Base-by-base conservation (phyloP, 164 flowering plant genomes). In the Dillenia turbinata region DNA sequence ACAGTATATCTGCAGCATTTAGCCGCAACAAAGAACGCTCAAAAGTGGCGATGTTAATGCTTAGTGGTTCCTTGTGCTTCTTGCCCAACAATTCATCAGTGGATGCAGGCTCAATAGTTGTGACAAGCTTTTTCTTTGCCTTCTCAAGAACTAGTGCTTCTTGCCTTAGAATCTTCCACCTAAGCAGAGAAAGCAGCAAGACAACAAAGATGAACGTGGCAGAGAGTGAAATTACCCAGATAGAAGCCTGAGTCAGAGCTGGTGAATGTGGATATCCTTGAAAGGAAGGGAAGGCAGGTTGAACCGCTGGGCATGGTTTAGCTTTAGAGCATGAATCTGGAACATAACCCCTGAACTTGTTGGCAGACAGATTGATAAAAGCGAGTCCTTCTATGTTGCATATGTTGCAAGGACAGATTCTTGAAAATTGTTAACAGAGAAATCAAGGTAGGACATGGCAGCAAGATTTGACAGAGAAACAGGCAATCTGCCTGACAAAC, bases 21-120 rank as follows among this genome's bases (percentile, higher is more conserved):
- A 86, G 57, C 56, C 86, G 72, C 44, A 71, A 59, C 45, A 85
- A 56, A 16, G 83, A 71, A 10, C 77, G 83, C 77, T 82, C 82
- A 60, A 83, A 85, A 9, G 83, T 85, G 12, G 88, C 88, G 48
- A 83, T 59, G 48, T 83, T 86, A 48, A 83, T 84, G 78, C 88
- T 86, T 12, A 76, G 70, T 7, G 88, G 82, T 61, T 86, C 87
- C 62, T 75, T 82, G 1, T 71, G 56, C 69, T 73, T 82, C 71
- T 72, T 83, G 24, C 73, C 52, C 49, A 78, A 66, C 59, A 80
- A 74, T 56, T 67, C 76, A 52, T 73, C 77, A 49, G 66, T 65
- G 53, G 79, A 76, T 49, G 69, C 64, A 5, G 72, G 58, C 53
- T 81, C 86, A 44, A 60, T 54, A 33, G 73, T 15, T 7, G 44